Evolutionary conservation across 352 stramenopile species (phyloP).

Genomic region (Globisporangium cystogenes): DNA sequence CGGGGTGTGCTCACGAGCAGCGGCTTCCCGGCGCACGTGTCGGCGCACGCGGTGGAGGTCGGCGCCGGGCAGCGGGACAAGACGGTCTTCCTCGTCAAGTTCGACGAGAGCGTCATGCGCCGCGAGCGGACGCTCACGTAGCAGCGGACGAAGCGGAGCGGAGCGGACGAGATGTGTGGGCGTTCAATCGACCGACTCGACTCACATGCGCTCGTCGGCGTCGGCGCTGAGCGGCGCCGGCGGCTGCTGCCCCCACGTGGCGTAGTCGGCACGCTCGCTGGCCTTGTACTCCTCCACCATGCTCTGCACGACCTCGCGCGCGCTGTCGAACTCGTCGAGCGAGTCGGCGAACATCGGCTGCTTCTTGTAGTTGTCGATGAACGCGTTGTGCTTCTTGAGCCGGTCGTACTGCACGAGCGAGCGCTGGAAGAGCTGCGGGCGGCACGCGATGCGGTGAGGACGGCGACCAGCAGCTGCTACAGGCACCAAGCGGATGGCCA

Average conservation of each 20-base stretch:
- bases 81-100: slow-evolving; percentile 87
- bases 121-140: slow-evolving; percentile 65
- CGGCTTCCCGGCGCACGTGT: slow-evolving; percentile 78
- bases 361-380: slow-evolving; percentile 98
- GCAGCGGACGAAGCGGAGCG: too few species aligned
- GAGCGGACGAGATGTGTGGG: too few species aligned
- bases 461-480: too few species aligned
- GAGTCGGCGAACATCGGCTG: slow-evolving; percentile 96
- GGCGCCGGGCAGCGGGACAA: slow-evolving; percentile 54
- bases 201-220: slow-evolving; percentile 46
- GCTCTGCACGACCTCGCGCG: slow-evolving; percentile 80
- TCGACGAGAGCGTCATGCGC: slow-evolving; percentile 77
- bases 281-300: slow-evolving; percentile 85
- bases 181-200: slow-evolving; percentile 21
- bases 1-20: slow-evolving; percentile 83
- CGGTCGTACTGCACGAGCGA: slow-evolving; percentile 96
- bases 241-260: slow-evolving; percentile 54
- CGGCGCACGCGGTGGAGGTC: slow-evolving; percentile 68
- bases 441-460: too few species aligned
- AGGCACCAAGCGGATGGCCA: too few species aligned
- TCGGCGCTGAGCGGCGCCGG: slow-evolving; percentile 7
- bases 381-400: slow-evolving; percentile 97
- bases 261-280: slow-evolving; percentile 74
- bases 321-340: slow-evolving; percentile 83
- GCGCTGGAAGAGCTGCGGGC: slow-evolving; percentile 69